Evolutionary conservation across 306 rosid genomes (phyloP), one percentile per base, ranked within the genome.

Genomic region (Mimosa bimucronata): DNA sequence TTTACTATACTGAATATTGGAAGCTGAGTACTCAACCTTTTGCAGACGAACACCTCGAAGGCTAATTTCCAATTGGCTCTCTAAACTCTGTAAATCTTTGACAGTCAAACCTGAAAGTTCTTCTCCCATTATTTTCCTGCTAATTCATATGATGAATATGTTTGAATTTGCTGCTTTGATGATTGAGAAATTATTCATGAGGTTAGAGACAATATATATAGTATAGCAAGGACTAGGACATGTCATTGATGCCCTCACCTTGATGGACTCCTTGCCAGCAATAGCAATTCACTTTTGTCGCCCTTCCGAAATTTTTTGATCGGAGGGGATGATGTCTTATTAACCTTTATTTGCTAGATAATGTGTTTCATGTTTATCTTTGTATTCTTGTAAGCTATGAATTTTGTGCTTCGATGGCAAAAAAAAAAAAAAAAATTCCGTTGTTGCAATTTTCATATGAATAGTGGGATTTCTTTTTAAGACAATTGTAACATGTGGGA

Each of bases 111-210:
- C 89, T 71, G 90, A 88, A 67, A 90, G 86, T 50, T 88, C 92
- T 87, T 90, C 87, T 31, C 94, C 94, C 92, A 90, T 88, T 83
- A 88, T 83, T 82, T 88, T 83, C 82, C 92, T 90, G 81, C 78
- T 71, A 64, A 61, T 64, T 52, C 71, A 57, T 16, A 28, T 48
- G 18, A 41, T 70, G 11, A 67, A 62, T 11, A 66, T 53, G 66
- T 55, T 79, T 25, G 71, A 25, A 44, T 41, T 29, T 69, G 21
- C 6, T 42, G 30, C 55, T 69, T 40, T 69, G 74, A 6, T 1
- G 12, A 16, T 42, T 23, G 55, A 69, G 34, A 23, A 69, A 23
- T 69, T 25, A 42, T 69, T 19, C 45, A 21, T 23, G 12, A 73
- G 50, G 18, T 4, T 31, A 31, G 29, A 66, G 66, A 73, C 62